Percentiles rank a stretch among this genome's conserved stretches.
These are phyloP conservation scores for Murraya koenigii DNA, from an alignment of 345 rosid genomes.

Conservation along the genomic window DNA sequence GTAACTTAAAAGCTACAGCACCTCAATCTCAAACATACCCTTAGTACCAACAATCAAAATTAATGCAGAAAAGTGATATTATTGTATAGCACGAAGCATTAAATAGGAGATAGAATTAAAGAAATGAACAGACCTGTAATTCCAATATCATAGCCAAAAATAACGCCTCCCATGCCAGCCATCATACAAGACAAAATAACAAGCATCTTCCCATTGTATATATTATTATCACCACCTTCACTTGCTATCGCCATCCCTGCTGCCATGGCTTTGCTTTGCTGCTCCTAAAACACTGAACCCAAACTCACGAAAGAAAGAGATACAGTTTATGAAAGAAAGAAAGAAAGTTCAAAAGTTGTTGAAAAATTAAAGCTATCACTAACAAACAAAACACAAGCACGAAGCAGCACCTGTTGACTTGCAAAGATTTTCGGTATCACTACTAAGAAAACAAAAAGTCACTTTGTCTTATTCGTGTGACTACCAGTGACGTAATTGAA, in stretches of 20 bases:
- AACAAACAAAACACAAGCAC: neutral
- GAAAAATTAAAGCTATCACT: no score
- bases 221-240: constrained; percentile 19
- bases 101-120: neutral
- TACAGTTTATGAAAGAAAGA: no score
- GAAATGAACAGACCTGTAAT: constrained; percentile 45
- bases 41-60: no score
- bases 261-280: constrained; percentile 39
- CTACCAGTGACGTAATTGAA: neutral
- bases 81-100: neutral
- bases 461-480: neutral
- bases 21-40: no score
- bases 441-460: no score
- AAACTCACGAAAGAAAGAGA: no score
- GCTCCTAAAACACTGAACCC: neutral
- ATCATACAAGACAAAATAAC: constrained; percentile 69
- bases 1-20: no score
- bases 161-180: constrained; percentile 91
- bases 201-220: constrained; percentile 46
- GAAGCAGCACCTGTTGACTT: neutral
- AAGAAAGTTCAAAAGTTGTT: neutral
- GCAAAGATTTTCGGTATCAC: neutral
- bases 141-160: constrained; percentile 89
- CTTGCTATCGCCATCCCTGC: constrained; percentile 26
- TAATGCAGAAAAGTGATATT: neutral